A percentile compares a stretch with the other conserved stretches of the same genome.
phyloP scores from a whole-genome alignment of 805 yeast genomes.

The Kluyveromyces dobzhanskii region DNA sequence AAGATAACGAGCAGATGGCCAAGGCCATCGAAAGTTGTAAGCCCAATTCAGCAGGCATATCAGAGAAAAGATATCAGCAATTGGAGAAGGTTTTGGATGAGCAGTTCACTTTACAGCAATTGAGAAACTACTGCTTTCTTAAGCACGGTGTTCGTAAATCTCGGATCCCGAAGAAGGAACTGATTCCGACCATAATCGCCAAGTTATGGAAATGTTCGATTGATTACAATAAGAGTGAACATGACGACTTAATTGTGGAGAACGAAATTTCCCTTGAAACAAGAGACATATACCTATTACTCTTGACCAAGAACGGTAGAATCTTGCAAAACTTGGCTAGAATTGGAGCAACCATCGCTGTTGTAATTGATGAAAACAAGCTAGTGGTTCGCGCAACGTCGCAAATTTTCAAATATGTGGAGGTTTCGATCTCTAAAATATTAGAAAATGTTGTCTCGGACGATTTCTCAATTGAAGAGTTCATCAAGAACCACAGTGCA shows the following conservation, averaged over 20 bases:
- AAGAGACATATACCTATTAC: slow-evolving; percentile 20
- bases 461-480: slow-evolving; percentile 10
- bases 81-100: slow-evolving; percentile 14
- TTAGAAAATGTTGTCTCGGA: slow-evolving; percentile 20
- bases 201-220: slow-evolving; percentile 7
- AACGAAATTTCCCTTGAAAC: slow-evolving; percentile 17
- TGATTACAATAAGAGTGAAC: slow-evolving; percentile 12
- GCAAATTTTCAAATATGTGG: slow-evolving; percentile 22
- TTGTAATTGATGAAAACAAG: slow-evolving; percentile 21
- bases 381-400: slow-evolving; percentile 20
- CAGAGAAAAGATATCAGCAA: slow-evolving; percentile 16
- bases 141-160: slow-evolving; percentile 6
- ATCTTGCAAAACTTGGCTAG: slow-evolving; percentile 25
- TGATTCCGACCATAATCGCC: slow-evolving; percentile 6
- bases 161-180: slow-evolving; percentile 5
- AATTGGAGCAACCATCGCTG: slow-evolving; percentile 23
- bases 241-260: slow-evolving; percentile 18
- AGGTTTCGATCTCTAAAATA: slow-evolving; percentile 23
- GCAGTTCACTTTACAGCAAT: slow-evolving; percentile 23
- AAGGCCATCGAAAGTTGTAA: slow-evolving; percentile 22
- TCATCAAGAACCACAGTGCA: slow-evolving; percentile 13
- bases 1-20: slow-evolving; percentile 18
- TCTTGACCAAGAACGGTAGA: slow-evolving; percentile 28
- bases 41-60: slow-evolving; percentile 16
- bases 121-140: slow-evolving; percentile 15